Evolutionary conservation across 306 rosid species (phyloP).

Genomic region (Dryas octopetala): DNA sequence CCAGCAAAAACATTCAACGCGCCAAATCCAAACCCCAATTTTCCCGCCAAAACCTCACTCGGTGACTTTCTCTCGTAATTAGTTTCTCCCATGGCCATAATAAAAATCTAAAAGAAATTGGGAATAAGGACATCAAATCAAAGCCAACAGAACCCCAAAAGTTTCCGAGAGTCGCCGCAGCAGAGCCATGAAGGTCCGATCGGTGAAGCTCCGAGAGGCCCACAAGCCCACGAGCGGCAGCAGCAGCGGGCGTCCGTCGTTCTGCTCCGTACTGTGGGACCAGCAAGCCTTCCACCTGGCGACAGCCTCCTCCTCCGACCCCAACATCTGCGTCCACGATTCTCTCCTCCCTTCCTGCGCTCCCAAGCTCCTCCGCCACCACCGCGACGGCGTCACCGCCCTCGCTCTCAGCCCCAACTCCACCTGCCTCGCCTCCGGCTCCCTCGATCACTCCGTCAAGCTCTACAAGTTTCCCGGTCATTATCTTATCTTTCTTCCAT

Average conservation of each 20-base stretch:
- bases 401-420: constrained; percentile 91
- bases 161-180: neutral
- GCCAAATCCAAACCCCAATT: constrained; percentile 26
- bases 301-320: constrained; percentile 73
- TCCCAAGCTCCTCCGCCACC: constrained; percentile 81
- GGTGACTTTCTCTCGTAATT: neutral
- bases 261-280: constrained; percentile 93
- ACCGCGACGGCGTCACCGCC: constrained; percentile 90
- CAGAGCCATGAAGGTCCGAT: constrained; percentile 68
- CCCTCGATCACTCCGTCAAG: constrained; percentile 86
- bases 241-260: constrained; percentile 49
- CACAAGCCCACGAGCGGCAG: constrained; percentile 41
- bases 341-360: constrained; percentile 57
- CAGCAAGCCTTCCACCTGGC: constrained; percentile 65
- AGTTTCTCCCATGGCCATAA: neutral
- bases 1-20: constrained; percentile 21
- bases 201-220: constrained; percentile 85
- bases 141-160: neutral
- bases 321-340: constrained; percentile 68
- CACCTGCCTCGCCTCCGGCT: constrained; percentile 95
- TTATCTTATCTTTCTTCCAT: neutral
- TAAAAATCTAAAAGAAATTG: neutral
- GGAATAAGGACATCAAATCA: neutral
- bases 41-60: constrained; percentile 42
- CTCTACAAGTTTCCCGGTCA: constrained; percentile 95